Evolutionary conservation across 2,329 filamentous ascomycete genomes (phyloP), one percentile per base, ranked within the genome.

Genomic region (Chaetomiaceae sp.): DNA sequence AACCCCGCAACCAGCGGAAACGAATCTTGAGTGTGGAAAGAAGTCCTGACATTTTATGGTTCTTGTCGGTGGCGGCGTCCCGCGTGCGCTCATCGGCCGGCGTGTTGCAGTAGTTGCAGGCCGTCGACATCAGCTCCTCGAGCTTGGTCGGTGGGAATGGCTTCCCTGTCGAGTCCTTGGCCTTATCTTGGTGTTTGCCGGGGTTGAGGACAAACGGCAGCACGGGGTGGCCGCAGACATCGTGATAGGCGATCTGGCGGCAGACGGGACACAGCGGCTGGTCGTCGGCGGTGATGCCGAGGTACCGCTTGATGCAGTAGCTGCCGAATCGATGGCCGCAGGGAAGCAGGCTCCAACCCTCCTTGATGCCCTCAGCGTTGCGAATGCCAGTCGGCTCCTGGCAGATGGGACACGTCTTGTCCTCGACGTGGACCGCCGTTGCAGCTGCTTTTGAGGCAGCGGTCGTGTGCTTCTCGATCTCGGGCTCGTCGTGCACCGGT

Each of bases 241-340:
- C 36, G 57, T 69, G 66, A 14, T 62, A 54, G 55, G 66, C 65
- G 15, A 54, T 45, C 14, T 59, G 53, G 23, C 72, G 71, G 61
- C 72, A 75, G 55, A 74, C 65, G 45, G 72, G 73, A 51, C 73
- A 75, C 40, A 61, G 63, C 2, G 71, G 69, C 38, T 65, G 61
- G 4, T 66, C 65, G 36, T 69, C 65, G 55, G 67, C 68, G 39
- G 67, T 65, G 49, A 72, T 38, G 43, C 63, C 62, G 12, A 76
- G 67, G 68, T 74, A 76, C 44, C 65, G 66, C 54, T 73, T 73
- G 62, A 74, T 70, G 65, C 74, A 76, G 51, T 66, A 57, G 38
- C 66, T 68, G 38, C 74, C 74, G 59, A 76, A 76, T 25, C 65
- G 64, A 61, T 76, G 74, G 4, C 70, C 70, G 61, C 74, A 76